Base-by-base conservation (phyloP, 495 filamentous ascomycete genomes). In the Hypoxylon trugodes region DNA sequence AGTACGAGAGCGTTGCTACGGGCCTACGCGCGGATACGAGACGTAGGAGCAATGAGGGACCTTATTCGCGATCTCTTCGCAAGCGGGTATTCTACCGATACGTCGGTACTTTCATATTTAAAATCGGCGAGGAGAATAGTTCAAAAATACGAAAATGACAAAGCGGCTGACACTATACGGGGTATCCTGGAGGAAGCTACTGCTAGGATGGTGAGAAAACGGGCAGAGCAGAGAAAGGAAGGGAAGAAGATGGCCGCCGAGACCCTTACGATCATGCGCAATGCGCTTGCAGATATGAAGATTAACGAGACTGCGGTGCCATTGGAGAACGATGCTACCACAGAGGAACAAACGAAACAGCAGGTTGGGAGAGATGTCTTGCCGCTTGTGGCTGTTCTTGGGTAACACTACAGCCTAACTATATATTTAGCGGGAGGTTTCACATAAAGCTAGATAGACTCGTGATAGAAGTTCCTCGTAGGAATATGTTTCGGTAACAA, bases 1-100 rank as follows among this genome's bases (percentile, higher is more conserved):
- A 79, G 69, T 64, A 82, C 79, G 59, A 71, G 55, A 16, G 72
- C 74, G 40, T 60, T 81, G 35, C 62, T 82, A 7, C 58, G 30
- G n/a, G 69, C 70, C 13, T 82, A 79, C 45, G 62, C 77, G 9
- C 32, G 56, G 12, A 58, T 80, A 4, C 50, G 64, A 8, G 74
- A 82, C 52, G 25, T 65, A 4, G 56, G 45, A 9, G 74, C 72
- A 18, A 68, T 83, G 37, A 53, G 63, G 1, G 57, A 67, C 19
- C 68, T 76, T 3, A 25, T 79, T n/a, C 47, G 59, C 4, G 68
- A 58, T 42, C 65, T 72, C 4, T 46, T 69, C 10, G 28, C 33
- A 22, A 76, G 73, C 62, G 25, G 53, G 9, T 71, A 73, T 49
- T 41, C 59, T 21, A 71, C 74, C 3, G 70, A 80, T 18, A 57